Evolutionary conservation across 805 yeast species (phyloP), one percentile per base, ranked within the genome.

Genomic region (Monosporozyma servazzii): DNA sequence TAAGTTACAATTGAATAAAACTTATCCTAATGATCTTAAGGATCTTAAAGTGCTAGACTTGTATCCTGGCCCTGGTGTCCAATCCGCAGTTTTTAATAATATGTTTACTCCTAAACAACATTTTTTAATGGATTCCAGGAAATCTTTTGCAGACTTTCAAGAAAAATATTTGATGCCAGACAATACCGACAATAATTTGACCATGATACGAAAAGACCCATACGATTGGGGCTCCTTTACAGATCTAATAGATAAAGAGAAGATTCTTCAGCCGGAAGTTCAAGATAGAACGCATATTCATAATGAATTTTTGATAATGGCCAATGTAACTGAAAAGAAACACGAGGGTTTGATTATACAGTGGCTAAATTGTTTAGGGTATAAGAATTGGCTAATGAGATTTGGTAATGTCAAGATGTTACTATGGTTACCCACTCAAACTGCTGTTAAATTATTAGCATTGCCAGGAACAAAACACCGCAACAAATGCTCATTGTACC

Each of bases 381-480:
- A 82, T 62, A 72, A 76, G 47, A 86, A 85, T 60, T 88, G 96
- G 96, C 64, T 87, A 8, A 83, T 81, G 55, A 72, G 74, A 57
- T 85, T 76, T 65, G 86, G 95, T 8, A 75, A 84, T 47, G 90
- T 89, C 2, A 74, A 87, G 54, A 79, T 88, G 82, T 68, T 90
- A 23, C 67, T 85, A 15, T 79, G 90, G 81, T 72, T 83, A 20
- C 80, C 82, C 3, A 79, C 82, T 6, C 48, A 71, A 0, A 80
- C 86, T 4, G 84, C 86, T 4, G 67, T 70, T 53, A 84, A 86
- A 63, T 72, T 87, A 36, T 62, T 85, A 45, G 80, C 91, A 0
- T 75, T 74, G 0, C 73, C 80, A 0, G 78, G 78, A 1, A 73
- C 76, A 33, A 57, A 59, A 11, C 71, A 72, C 50, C 74, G 96